These are phyloP conservation scores for Hypocreales sp. DNA, from an alignment of 2,329 filamentous ascomycete genomes.

Conservation along the genomic window DNA sequence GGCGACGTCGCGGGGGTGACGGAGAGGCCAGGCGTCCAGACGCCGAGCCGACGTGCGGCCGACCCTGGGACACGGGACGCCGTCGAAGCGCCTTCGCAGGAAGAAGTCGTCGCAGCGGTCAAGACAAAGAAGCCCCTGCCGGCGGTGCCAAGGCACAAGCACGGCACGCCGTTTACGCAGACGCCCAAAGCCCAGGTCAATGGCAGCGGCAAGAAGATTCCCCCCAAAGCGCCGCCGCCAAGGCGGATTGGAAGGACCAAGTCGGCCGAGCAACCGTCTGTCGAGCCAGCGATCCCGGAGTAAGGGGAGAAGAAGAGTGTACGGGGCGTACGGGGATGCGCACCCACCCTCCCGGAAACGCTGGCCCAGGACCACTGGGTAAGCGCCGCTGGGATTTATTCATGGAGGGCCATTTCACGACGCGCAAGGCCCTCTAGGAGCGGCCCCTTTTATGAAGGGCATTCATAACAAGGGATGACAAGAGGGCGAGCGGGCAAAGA, in stretches of 20 bases:
- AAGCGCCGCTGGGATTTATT: too few species aligned
- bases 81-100: conserved; percentile 3
- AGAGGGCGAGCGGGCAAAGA: too few species aligned
- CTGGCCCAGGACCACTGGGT: too few species aligned
- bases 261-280: conserved; percentile 13
- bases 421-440: too few species aligned
- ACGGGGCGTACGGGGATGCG: too few species aligned
- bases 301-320: too few species aligned
- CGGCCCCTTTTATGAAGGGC: too few species aligned
- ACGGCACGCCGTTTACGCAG: conserved; percentile 30
- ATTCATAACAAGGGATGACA: too few species aligned
- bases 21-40: conserved; percentile 71
- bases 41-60: conserved; percentile 47
- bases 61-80: conserved; percentile 9
- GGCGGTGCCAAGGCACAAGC: conserved; percentile 39
- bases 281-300: conserved; percentile 12
- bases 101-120: conserved; percentile 8
- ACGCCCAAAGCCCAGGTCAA: conserved; percentile 14
- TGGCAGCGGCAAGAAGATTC: conserved; percentile 21
- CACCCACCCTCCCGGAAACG: too few species aligned
- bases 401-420: too few species aligned
- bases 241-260: conserved; percentile 27
- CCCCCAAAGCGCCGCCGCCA: conserved; percentile 30
- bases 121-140: conserved; percentile 33
- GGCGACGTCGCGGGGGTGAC: conserved; percentile 63